phyloP scores from a whole-genome alignment of 1,284 basidiomycete species.

The Rugosomyces carneus region DNA sequence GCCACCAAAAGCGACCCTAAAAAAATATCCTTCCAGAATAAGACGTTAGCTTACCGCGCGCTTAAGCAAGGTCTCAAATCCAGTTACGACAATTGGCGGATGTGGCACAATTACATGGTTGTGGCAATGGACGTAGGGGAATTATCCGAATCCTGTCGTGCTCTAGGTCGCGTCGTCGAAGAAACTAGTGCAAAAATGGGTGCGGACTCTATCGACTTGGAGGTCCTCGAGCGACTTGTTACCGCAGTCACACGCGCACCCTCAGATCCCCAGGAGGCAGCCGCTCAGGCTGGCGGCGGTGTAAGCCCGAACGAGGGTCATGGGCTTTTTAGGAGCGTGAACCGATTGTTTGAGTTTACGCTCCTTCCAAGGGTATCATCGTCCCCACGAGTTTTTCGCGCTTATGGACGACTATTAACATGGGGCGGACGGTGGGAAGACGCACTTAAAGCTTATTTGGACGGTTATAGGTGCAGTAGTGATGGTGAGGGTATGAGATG shows the following conservation, averaged over 20 bases:
- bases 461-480: slow-evolving; percentile 69
- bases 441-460: slow-evolving; percentile 75
- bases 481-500: neutral
- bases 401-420: slow-evolving; percentile 74
- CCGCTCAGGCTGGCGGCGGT: slow-evolving; percentile 15
- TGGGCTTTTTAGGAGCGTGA: slow-evolving; percentile 58
- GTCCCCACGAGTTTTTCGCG: slow-evolving; percentile 69
- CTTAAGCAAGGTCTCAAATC: slow-evolving; percentile 85
- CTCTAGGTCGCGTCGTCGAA: slow-evolving; percentile 79
- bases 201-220: slow-evolving; percentile 64
- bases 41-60: slow-evolving; percentile 89
- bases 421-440: slow-evolving; percentile 71
- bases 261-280: slow-evolving; percentile 32
- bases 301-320: slow-evolving; percentile 59
- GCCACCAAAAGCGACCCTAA: slow-evolving; percentile 14
- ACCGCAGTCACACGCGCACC: slow-evolving; percentile 71
- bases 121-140: slow-evolving; percentile 92
- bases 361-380: slow-evolving; percentile 77
- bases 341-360: slow-evolving; percentile 66
- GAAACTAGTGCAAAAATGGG: slow-evolving; percentile 66
- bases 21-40: slow-evolving; percentile 60
- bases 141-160: slow-evolving; percentile 82
- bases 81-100: slow-evolving; percentile 90
- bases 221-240: slow-evolving; percentile 83
- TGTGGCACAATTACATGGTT: slow-evolving; percentile 98